Evolutionary conservation across 805 yeast genomes (phyloP).

Genomic region (Wickerhamiella occidentalis): DNA sequence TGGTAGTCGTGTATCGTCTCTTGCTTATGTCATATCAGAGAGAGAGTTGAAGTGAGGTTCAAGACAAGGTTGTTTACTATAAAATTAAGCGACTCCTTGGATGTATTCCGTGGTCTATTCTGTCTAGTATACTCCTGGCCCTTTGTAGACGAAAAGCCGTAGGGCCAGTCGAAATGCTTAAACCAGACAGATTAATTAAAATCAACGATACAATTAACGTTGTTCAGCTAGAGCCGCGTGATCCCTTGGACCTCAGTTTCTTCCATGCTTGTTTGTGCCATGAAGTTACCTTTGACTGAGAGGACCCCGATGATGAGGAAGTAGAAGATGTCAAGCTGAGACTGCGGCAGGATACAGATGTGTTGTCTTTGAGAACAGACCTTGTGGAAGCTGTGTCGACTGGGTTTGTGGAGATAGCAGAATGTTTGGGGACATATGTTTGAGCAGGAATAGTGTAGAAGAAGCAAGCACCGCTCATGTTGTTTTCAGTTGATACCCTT

Average conservation of each 20-base stretch:
- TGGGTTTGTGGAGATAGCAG: neutral
- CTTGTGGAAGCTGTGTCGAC: neutral
- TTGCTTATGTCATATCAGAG: neutral
- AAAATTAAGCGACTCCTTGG: too few relatives aligned
- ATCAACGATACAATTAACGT: too few relatives aligned
- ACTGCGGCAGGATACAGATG: neutral
- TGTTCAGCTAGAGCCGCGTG: neutral
- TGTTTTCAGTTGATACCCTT: neutral
- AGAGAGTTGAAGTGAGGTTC: too few relatives aligned
- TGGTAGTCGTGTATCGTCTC: neutral
- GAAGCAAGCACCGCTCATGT: constrained; percentile 1
- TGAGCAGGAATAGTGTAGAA: constrained; percentile 7
- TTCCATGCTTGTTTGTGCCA: neutral
- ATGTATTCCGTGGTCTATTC: too few relatives aligned
- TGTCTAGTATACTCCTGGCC: too few relatives aligned
- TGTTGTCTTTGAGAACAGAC: neutral
- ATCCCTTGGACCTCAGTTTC: neutral
- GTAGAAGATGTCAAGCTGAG: neutral
- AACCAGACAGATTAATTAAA: too few relatives aligned
- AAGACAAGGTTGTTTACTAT: too few relatives aligned
- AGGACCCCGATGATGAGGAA: neutral
- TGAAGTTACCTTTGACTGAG: neutral
- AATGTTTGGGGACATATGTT: neutral
- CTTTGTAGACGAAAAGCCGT: too few relatives aligned
- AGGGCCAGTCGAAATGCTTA: too few relatives aligned